Conservation (phyloP, 2,329 filamentous ascomycete species). For the Colletotrichum sp. region DNA sequence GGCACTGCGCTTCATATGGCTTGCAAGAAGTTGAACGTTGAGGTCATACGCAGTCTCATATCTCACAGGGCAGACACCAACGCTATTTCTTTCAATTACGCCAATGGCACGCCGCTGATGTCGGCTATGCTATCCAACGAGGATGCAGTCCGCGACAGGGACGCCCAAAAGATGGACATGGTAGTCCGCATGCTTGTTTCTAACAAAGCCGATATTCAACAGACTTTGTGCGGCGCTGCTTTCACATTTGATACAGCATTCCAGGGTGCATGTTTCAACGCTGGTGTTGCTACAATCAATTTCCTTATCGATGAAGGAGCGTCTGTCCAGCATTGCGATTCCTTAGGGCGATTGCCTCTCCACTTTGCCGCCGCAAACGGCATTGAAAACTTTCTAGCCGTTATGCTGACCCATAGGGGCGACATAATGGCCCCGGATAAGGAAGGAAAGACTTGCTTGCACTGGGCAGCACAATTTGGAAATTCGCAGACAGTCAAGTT, state of each 20-base stretch:
- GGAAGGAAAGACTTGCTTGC: background rate
- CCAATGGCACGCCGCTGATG: background rate
- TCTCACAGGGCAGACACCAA: background rate
- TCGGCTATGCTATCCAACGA: background rate
- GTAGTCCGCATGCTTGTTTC: background rate
- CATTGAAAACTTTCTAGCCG: background rate
- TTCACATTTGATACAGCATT: background rate
- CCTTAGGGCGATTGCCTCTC: background rate
- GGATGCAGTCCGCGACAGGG: background rate
- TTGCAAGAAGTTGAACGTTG: background rate
- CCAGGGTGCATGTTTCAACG: background rate
- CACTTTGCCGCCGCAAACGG: background rate
- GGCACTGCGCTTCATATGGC: background rate
- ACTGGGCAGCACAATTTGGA: background rate
- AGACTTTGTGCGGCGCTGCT: background rate
- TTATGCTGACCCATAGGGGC: background rate
- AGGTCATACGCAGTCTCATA: background rate
- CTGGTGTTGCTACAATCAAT: background rate
- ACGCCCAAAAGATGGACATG: background rate
- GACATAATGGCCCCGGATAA: background rate
- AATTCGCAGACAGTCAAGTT: background rate
- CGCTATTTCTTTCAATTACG: background rate
- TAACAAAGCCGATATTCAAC: background rate
- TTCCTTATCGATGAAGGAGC: background rate
- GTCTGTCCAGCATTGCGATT: background rate